phyloP scores from a whole-genome alignment of 192 early-diverging fungal genomes.

The Coemansia sp. region DNA sequence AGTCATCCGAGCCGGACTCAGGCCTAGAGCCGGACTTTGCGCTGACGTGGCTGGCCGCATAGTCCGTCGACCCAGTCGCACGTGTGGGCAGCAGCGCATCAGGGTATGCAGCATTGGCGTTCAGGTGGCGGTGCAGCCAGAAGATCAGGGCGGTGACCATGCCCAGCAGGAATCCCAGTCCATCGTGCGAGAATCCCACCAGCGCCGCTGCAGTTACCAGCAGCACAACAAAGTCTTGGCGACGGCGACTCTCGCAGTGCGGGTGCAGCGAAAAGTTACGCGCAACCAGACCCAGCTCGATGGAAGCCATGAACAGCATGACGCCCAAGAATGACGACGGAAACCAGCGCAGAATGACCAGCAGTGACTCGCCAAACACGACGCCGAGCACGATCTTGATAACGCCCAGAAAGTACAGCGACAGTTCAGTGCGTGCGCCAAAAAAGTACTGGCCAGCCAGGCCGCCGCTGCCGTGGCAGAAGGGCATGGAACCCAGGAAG shows the following conservation, averaged over 20 bases:
- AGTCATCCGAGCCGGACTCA: background rate
- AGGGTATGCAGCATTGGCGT: background rate
- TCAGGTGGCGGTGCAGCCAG: constrained; percentile 26
- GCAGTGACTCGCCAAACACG: constrained; percentile 80
- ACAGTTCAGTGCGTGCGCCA: constrained; percentile 80
- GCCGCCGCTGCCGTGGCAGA: constrained; percentile 84
- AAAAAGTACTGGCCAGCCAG: constrained; percentile 95
- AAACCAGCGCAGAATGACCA: constrained; percentile 68
- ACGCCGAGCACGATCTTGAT: constrained; percentile 78
- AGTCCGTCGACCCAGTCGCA: background rate
- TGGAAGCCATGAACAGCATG: constrained; percentile 81
- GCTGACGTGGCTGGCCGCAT: background rate
- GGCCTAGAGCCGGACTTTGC: background rate
- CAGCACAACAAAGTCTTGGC: constrained; percentile 68
- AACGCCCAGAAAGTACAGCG: constrained; percentile 73
- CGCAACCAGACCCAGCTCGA: constrained; percentile 67
- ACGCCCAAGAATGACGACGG: constrained; percentile 81
- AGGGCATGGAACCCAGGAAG: constrained; percentile 77
- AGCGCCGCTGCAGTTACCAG: constrained; percentile 67
- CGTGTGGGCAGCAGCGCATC: constrained; percentile 16
- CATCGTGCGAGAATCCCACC: constrained; percentile 79
- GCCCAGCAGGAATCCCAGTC: constrained; percentile 76
- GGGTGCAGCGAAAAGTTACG: constrained; percentile 49
- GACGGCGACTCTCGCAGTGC: constrained; percentile 29
- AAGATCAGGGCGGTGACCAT: constrained; percentile 56